Evolutionary conservation across 1,139 yeast species (phyloP), one percentile per base, ranked within the genome.

Genomic region (Sugiyamaella xylanicola): DNA sequence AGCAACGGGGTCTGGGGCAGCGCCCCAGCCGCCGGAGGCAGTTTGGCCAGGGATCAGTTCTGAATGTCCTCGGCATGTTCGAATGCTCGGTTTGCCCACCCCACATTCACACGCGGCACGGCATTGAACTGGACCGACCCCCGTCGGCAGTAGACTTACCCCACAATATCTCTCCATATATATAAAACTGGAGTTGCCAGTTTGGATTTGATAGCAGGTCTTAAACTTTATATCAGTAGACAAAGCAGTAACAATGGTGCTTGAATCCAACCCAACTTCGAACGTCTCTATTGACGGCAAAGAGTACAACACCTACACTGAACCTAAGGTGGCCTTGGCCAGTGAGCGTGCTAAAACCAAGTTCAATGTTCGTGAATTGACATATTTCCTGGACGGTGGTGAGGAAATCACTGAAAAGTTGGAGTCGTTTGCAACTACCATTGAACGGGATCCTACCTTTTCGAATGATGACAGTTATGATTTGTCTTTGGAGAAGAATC

Each of bases 361-460:
- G 56, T 74, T 83, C 62, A 75, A 79, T 55, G 73, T 78, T 20
- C 75, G 80, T 57, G 76, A 78, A 61, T 63, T 81, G 60, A 80
- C 82, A 51, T 73, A 78, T 56, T 83, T 80, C 68, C 69, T 84
- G 56, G 86, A 83, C 60, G 85, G 86, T 3, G 75, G 79, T 50
- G 77, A 79, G 55, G 72, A 72, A 50, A 73, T 73, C 59, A 77
- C 85, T 19, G 71, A 66, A 48, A 64, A 74, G 58, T 71, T 79
- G 57, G 80, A 81, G 63, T 74, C 74, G 57, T 68, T 84, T 57
- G 75, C 76, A 71, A 72, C 68, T 57, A 71, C 73, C 51, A 70
- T 80, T 60, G 85, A 81, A 70, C 70, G 82, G 37, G 86, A 83
- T 67, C 86, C 87, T 1, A 71, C 79, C n/a, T 77, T 82, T 58